Evolutionary conservation across 1,284 basidiomycete genomes (phyloP), one percentile per base, ranked within the genome.

Genomic region (Apiotrichum akiyoshidainum): DNA sequence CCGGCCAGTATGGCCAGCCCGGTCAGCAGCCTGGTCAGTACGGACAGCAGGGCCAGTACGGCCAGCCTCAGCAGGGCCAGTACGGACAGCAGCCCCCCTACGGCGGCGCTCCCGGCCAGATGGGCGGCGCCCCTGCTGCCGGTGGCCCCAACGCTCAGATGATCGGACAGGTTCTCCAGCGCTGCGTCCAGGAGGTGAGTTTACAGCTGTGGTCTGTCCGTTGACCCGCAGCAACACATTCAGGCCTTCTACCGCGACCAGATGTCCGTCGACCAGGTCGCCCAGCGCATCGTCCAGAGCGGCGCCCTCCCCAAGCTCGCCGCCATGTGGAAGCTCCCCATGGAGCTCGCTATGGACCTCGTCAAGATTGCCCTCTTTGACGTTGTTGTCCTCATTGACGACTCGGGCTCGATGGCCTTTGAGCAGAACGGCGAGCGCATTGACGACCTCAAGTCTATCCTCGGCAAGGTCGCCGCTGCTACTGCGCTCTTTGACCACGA

Each of bases 231-330:
- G 69, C 80, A 81, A 76, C 70, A 70, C 42, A 65, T 81, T 48
- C 66, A 69, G 49, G 73, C 77, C 1, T 81, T 81, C 71, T 80
- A 79, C 70, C 79, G 76, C 60, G 79, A 78, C 19, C 80, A 73
- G 1, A 75, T 75, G 1, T 66, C 68, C 11, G 65, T 80, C 45
- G 74, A 78, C 55, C 70, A 68, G 37, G 74, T 81, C 59, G 79
- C 80, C 7, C 68, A 75, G 50, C 68, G 71, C 41, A 73, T 81
- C 45, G 74, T 73, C 5, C 68, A 71, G 19, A 73, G 73, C 1
- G 79, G 80, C 46, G 74, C 73, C 0, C 64, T 81, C 14, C 67
- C 73, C 50, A 71, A 70, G 59, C 68, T 81, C 48, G 74, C 76
- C 17, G n/a, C 51, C 8, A 75, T 77, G 50, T 80, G 78, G 78